Percentiles rank a stretch among this genome's conserved stretches.
These are phyloP conservation scores for Euphrasia confusa DNA, from an alignment of 257 asterid genomes.

Conservation along the genomic window DNA sequence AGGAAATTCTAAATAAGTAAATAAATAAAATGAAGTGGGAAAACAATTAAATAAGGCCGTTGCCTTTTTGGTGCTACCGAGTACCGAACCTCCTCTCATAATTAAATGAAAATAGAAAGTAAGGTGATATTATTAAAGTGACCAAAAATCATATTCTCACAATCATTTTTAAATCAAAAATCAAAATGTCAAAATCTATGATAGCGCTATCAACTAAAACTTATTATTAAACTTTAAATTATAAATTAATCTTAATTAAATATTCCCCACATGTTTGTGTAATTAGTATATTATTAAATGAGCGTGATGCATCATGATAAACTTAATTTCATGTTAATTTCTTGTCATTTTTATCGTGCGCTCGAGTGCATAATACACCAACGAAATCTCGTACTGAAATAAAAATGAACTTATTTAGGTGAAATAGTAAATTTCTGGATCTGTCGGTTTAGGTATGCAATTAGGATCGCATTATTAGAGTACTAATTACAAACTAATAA, in stretches of 20 bases:
- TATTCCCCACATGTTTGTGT: too few species aligned
- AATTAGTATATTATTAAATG: too few species aligned
- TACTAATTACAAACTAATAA: constrained; percentile 29
- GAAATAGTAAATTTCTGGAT: not conserved
- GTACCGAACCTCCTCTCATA: not conserved
- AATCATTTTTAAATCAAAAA: constrained; percentile 3
- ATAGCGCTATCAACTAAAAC: too few species aligned
- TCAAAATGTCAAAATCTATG: too few species aligned
- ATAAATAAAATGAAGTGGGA: not conserved
- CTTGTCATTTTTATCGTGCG: too few species aligned
- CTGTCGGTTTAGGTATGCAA: constrained; percentile 2
- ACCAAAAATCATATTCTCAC: not conserved
- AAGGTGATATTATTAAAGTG: not conserved
- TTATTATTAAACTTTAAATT: too few species aligned
- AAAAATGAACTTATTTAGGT: not conserved
- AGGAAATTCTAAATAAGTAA: too few species aligned
- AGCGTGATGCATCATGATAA: too few species aligned
- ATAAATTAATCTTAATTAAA: too few species aligned
- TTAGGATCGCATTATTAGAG: constrained; percentile 13
- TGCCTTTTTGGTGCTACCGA: not conserved
- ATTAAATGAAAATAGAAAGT: constrained; percentile 6
- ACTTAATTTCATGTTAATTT: too few species aligned
- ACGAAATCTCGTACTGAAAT: too few species aligned
- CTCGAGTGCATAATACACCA: not conserved
- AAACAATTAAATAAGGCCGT: not conserved